Base-by-base conservation (phyloP, 148 eudicot genomes). In the Diospyros kaki region DNA sequence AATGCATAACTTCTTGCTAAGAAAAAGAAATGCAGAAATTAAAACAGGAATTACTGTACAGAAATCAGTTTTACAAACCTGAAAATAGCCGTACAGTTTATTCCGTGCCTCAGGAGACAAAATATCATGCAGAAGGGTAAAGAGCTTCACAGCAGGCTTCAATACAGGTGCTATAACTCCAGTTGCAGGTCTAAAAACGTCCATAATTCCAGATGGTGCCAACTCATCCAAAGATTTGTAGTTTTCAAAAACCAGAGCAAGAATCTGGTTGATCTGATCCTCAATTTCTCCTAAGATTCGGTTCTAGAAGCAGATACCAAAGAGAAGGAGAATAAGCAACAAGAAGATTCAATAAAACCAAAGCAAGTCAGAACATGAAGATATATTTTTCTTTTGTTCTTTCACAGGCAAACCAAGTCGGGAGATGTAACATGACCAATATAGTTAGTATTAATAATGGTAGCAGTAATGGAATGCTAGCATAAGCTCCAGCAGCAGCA, bases 281-380 rank as follows among this genome's bases (percentile, higher is more conserved):
- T 90, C 93, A 58, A 92, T 85, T 84, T 95, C 99, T 72, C 99
- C 97, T 66, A 95, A 73, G 64, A 93, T 86, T 69, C 99, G 94
- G 78, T 89, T 93, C 99, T 95, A 80, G 68, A 77, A 78, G 59
- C 65, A 74, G 64, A 28, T 59, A 58, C 67, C 68, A 69, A 43
- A 63, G 45, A 74, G 72, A 1, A 64, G 12, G 42, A 10, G 64
- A 4, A 48, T 71, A 15, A 70, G 58, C 6, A 58, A 38, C 45
- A 73, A 69, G 69, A 38, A 54, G 40, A 48, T 53, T 17, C 61
- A 50, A 52, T 50, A 73, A 14, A 65, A 41, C 61, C 3, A 63
- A 9, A 3, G 11, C 44, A 69, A 69, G 45, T 66, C 14, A 54
- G 13, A 65, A 42, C 2, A 3, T 12, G 5, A 40, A 4, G 28